Evolutionary conservation across 2,329 filamentous ascomycete genomes (phyloP).

Genomic region (Atkinsonella hypoxylon): DNA sequence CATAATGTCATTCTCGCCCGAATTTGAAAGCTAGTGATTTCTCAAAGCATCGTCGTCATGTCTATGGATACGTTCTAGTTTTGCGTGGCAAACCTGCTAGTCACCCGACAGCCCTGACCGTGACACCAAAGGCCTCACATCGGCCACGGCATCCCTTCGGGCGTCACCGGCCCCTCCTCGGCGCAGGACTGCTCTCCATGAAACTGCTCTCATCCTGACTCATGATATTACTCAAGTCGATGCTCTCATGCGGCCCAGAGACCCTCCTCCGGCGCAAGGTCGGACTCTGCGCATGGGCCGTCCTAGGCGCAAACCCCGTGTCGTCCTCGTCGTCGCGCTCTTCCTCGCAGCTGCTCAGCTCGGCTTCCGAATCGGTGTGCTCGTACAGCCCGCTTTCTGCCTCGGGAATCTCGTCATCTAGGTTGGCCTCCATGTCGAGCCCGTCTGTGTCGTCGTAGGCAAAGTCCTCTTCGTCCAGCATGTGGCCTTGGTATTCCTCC

Average conservation of each 20-base stretch:
- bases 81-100: too few relatives aligned
- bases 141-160: background rate
- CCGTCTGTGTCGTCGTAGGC: constrained; percentile 19
- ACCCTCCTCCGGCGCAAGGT: constrained; percentile 20
- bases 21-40: too few relatives aligned
- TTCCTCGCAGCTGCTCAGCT: constrained; percentile 39
- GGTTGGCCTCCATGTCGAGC: constrained; percentile 50
- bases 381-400: constrained; percentile 56
- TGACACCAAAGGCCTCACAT: background rate
- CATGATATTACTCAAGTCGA: constrained; percentile 45
- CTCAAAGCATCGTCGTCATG: too few relatives aligned
- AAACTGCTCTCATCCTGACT: constrained; percentile 47
- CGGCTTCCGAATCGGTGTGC: constrained; percentile 65
- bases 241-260: constrained; percentile 29
- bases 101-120: too few relatives aligned
- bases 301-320: constrained; percentile 29
- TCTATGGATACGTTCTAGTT: too few relatives aligned
- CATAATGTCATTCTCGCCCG: too few relatives aligned
- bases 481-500: constrained; percentile 43
- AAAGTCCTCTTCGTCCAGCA: constrained; percentile 53
- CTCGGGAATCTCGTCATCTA: constrained; percentile 61
- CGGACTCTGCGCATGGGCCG: constrained; percentile 23
- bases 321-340: constrained; percentile 12
- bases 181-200: constrained; percentile 39
- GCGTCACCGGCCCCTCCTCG: constrained; percentile 2